Evolutionary conservation across 805 yeast species (phyloP).

Genomic region (Monosporozyma unispora): DNA sequence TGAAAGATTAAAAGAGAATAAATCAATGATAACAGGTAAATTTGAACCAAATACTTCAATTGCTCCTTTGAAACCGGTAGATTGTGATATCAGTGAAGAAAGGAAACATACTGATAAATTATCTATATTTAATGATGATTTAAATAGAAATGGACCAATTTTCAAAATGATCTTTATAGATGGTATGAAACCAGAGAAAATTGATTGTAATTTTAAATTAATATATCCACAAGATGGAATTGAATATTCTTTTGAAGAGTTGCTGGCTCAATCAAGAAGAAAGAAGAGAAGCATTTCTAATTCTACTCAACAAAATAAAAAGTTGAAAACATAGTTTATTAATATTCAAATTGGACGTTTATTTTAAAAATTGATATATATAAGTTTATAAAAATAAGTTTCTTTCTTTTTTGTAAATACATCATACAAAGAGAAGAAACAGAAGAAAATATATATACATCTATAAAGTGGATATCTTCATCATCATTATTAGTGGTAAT

Average conservation of each 20-base stretch:
- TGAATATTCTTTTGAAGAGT: slow-evolving; percentile 55
- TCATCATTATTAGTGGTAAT: not conserved
- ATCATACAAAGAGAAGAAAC: not conserved
- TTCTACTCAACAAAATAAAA: not conserved
- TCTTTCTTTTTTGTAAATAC: not conserved
- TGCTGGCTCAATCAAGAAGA: slow-evolving; percentile 44
- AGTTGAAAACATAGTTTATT: not conserved
- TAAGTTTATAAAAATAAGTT: not conserved
- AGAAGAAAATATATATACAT: not conserved
- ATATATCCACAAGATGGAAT: slow-evolving; percentile 33
- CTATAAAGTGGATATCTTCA: not conserved
- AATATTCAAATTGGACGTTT: not conserved
- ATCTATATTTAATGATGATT: slow-evolving; percentile 34
- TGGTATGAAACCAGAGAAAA: slow-evolving; percentile 51
- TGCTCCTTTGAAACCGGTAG: not conserved
- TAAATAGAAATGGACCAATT: slow-evolving; percentile 31
- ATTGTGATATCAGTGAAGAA: slow-evolving; percentile 5
- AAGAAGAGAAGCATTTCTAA: not conserved
- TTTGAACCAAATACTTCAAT: slow-evolving; percentile 3
- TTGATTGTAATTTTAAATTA: slow-evolving; percentile 50
- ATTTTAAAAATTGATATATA: not conserved
- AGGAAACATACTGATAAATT: slow-evolving; percentile 14
- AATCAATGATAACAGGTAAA: not conserved
- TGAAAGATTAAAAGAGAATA: slow-evolving; percentile 3
- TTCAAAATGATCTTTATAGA: slow-evolving; percentile 42